These are phyloP conservation scores for Citrus mangshanensis DNA, from an alignment of 345 rosid genomes.

Conservation along the genomic window DNA sequence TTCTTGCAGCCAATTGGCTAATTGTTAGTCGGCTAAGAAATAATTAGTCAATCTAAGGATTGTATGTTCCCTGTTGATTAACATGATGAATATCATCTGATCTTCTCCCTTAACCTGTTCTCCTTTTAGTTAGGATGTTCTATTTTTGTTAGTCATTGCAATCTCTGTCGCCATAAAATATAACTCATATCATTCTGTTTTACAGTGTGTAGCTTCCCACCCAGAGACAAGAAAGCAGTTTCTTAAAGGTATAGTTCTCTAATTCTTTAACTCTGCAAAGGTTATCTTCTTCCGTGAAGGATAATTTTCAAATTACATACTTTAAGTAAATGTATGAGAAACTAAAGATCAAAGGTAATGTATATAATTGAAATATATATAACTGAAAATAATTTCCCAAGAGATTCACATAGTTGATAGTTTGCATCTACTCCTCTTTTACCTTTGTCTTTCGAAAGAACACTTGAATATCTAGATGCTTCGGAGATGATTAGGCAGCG, in stretches of 20 bases:
- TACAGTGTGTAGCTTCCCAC: conserved; percentile 61
- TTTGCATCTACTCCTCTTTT: background rate
- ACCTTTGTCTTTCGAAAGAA: background rate
- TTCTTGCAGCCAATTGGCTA: background rate
- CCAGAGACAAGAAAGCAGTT: conserved; percentile 38
- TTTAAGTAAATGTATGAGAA: background rate
- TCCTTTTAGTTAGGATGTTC: background rate
- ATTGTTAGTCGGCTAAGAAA: background rate
- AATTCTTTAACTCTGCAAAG: background rate
- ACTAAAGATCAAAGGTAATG: background rate
- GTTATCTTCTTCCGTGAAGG: background rate
- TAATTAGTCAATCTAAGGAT: background rate
- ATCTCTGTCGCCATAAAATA: background rate
- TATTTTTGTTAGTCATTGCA: background rate
- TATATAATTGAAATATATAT: background rate
- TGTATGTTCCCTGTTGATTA: background rate
- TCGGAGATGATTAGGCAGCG: background rate
- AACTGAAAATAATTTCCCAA: background rate
- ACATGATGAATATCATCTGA: background rate
- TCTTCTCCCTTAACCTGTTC: background rate
- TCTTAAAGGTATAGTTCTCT: conserved; percentile 40
- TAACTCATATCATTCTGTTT: background rate
- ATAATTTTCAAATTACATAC: background rate
- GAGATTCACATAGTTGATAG: background rate
- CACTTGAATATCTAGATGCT: background rate